Evolutionary conservation across 306 rosid genomes (phyloP).

Genomic region (Cucumis melo): DNA sequence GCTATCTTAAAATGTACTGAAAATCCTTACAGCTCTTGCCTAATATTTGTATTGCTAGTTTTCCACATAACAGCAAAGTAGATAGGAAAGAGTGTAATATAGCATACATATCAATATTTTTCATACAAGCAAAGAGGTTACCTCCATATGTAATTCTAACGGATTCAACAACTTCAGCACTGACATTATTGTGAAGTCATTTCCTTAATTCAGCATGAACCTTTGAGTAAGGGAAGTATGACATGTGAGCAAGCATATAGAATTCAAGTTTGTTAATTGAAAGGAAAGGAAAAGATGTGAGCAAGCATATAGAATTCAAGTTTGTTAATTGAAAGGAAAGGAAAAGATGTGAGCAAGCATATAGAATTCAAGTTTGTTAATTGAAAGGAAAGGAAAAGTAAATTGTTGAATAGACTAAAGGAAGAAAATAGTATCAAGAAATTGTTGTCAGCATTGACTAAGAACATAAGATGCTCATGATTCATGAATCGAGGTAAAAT

Average conservation of each 20-base stretch:
- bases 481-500: not conserved
- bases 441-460: not conserved
- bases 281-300: too few species aligned
- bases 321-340: too few species aligned
- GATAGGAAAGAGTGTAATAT: not conserved
- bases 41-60: not conserved
- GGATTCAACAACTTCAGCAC: slow-evolving; percentile 54
- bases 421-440: not conserved
- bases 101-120: not conserved
- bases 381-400: not conserved
- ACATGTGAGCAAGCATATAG: not conserved
- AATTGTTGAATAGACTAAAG: not conserved
- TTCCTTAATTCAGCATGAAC: slow-evolving; percentile 81
- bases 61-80: not conserved
- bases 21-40: not conserved
- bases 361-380: too few species aligned
- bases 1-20: not conserved
- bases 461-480: not conserved
- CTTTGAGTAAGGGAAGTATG: slow-evolving; percentile 10
- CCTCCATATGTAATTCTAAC: slow-evolving; percentile 89
- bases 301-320: too few species aligned
- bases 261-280: not conserved
- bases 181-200: slow-evolving; percentile 48
- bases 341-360: too few species aligned
- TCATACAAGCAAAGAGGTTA: slow-evolving; percentile 11